Percentiles rank a stretch among this genome's conserved stretches.
These are phyloP conservation scores for Aspergillus sp. DNA, from an alignment of 2,329 filamentous ascomycete species.

Conservation along the genomic window DNA sequence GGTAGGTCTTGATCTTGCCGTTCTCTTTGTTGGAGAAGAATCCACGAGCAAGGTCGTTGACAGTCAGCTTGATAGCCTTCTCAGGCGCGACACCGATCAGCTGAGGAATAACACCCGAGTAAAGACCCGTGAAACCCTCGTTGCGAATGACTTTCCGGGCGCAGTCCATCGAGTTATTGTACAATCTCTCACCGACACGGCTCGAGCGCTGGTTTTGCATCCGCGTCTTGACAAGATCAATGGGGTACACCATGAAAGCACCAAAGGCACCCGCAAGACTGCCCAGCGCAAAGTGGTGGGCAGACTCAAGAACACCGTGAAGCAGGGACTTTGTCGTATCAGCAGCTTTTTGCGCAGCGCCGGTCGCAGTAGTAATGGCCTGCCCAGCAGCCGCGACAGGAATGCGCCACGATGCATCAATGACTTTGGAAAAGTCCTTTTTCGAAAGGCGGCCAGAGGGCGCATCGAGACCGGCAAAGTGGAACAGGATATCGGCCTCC, in stretches of 20 bases:
- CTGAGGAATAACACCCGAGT: constrained; percentile 93
- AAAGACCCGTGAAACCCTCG: constrained; percentile 84
- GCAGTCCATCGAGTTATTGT: constrained; percentile 97
- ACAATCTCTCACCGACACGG: constrained; percentile 80
- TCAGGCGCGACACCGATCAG: constrained; percentile 97
- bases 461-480: constrained; percentile 91
- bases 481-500: constrained; percentile 98
- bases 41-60: constrained; percentile 87
- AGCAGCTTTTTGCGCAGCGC: constrained; percentile 54
- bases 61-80: constrained; percentile 98
- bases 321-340: constrained; percentile 59
- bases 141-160: constrained; percentile 90
- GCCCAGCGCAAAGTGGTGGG: constrained; percentile 87
- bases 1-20: constrained; percentile 66
- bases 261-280: constrained; percentile 93
- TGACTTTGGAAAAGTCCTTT: constrained; percentile 86
- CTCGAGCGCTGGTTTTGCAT: constrained; percentile 94
- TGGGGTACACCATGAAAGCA: constrained; percentile 99
- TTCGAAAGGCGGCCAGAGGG: constrained; percentile 81
- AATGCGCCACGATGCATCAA: constrained; percentile 87
- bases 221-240: constrained; percentile 96
- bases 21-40: constrained; percentile 71
- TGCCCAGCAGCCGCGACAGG: constrained; percentile 57
- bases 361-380: constrained; percentile 40
- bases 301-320: constrained; percentile 68